phyloP scores from a whole-genome alignment of 352 stramenopile species.

The Phytophthora boehmeriae region DNA sequence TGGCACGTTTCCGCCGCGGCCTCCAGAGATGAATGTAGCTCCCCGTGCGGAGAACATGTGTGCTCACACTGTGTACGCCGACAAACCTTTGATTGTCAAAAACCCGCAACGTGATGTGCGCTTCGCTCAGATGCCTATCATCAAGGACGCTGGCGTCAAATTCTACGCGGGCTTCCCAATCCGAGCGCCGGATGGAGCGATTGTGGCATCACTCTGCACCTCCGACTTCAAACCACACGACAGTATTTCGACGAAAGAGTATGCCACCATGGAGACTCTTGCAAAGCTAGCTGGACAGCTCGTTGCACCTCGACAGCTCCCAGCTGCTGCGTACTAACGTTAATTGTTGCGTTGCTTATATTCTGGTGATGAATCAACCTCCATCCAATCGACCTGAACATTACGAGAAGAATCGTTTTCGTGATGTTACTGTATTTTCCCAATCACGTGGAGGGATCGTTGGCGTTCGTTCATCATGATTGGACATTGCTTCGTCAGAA shows the following conservation, averaged over 20 bases:
- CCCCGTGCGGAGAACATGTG: constrained; percentile 57
- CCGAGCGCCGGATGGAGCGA: constrained; percentile 45
- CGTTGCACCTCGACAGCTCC: constrained; percentile 30
- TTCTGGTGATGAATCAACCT: neutral
- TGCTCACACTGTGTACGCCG: constrained; percentile 55
- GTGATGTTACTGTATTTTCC: too few relatives aligned
- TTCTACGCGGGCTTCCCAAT: constrained; percentile 75
- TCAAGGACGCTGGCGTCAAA: constrained; percentile 46
- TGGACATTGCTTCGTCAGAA: neutral
- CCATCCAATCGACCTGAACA: too few relatives aligned
- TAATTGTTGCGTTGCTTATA: constrained; percentile 7
- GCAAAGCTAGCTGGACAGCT: constrained; percentile 48
- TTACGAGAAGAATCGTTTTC: too few relatives aligned
- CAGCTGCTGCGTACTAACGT: constrained; percentile 18
- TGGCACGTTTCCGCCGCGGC: constrained; percentile 36
- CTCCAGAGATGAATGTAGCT: constrained; percentile 31
- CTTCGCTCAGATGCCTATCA: constrained; percentile 54
- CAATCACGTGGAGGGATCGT: too few relatives aligned
- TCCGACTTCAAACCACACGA: constrained; percentile 49
- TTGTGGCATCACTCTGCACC: constrained; percentile 58
- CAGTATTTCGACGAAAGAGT: constrained; percentile 66
- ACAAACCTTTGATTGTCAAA: constrained; percentile 60
- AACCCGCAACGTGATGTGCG: constrained; percentile 63
- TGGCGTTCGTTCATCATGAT: constrained; percentile 36
- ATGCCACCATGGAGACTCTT: constrained; percentile 67